Evolutionary conservation across 331 rosid genomes (phyloP).

Genomic region (Telfairia occidentalis): DNA sequence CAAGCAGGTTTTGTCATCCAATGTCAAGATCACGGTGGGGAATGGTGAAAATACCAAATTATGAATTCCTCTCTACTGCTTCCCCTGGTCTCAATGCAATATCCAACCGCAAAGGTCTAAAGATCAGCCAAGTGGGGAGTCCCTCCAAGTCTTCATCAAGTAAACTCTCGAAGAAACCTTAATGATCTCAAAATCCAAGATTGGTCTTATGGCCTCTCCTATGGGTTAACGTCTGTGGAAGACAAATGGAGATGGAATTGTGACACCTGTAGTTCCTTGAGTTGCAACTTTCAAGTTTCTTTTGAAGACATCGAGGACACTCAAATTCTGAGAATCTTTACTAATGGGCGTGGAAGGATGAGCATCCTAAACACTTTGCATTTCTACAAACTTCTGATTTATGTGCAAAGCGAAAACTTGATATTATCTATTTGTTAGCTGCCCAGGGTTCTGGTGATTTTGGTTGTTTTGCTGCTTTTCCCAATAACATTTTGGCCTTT

Average conservation of each 20-base stretch:
- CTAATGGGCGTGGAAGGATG: not conserved
- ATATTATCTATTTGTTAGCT: not conserved
- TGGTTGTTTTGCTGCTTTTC: not conserved
- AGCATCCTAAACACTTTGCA: not conserved
- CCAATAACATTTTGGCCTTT: not conserved
- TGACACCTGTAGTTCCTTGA: not conserved
- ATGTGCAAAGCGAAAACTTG: not conserved
- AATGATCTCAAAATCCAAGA: not conserved
- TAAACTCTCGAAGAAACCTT: no score
- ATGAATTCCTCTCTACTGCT: not conserved
- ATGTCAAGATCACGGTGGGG: not conserved
- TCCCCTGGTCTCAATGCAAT: not conserved
- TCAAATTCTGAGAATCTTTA: not conserved
- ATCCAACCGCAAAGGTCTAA: not conserved
- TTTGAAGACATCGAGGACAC: not conserved
- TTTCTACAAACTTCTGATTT: not conserved
- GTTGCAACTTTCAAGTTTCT: not conserved
- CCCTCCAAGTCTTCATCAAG: not conserved
- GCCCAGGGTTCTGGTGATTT: not conserved
- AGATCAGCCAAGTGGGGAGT: not conserved
- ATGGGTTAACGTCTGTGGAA: not conserved
- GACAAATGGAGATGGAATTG: not conserved
- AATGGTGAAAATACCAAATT: not conserved
- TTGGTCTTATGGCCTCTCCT: not conserved
- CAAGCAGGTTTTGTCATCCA: not conserved